Evolutionary conservation across 805 yeast genomes (phyloP).

Genomic region (Dipodascus albidus): DNA sequence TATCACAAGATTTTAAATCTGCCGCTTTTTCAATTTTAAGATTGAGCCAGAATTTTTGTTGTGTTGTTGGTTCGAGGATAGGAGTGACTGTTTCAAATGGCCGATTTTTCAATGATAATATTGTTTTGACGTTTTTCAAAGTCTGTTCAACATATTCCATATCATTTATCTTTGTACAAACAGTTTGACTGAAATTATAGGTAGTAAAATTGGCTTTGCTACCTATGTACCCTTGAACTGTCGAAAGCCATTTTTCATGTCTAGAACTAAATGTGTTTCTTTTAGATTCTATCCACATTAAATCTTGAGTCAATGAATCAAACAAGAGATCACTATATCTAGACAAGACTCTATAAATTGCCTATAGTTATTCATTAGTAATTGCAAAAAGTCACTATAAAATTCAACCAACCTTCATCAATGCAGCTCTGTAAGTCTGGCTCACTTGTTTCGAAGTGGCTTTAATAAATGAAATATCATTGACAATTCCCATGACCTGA

Average conservation of each 20-base stretch:
- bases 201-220: conserved; percentile 33
- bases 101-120: conserved; percentile 42
- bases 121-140: conserved; percentile 37
- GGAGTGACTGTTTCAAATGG: conserved; percentile 15
- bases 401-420: background rate
- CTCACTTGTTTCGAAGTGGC: background rate
- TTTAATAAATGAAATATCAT: conserved; percentile 1
- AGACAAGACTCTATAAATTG: background rate
- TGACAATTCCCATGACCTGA: background rate
- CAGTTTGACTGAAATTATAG: conserved; percentile 43
- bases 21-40: conserved; percentile 60
- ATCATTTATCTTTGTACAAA: conserved; percentile 68
- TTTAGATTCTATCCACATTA: background rate
- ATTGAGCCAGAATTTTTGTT: conserved; percentile 30
- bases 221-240: conserved; percentile 27
- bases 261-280: conserved; percentile 5
- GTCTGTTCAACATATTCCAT: conserved; percentile 35
- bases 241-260: conserved; percentile 15
- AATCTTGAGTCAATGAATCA: background rate
- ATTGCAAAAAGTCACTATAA: background rate
- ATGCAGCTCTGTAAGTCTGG: background rate
- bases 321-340: background rate
- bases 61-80: background rate
- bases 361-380: background rate
- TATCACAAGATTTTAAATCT: conserved; percentile 37